These are phyloP conservation scores for Pichia sp. DNA, from an alignment of 1,139 yeast genomes.

Conservation along the genomic window DNA sequence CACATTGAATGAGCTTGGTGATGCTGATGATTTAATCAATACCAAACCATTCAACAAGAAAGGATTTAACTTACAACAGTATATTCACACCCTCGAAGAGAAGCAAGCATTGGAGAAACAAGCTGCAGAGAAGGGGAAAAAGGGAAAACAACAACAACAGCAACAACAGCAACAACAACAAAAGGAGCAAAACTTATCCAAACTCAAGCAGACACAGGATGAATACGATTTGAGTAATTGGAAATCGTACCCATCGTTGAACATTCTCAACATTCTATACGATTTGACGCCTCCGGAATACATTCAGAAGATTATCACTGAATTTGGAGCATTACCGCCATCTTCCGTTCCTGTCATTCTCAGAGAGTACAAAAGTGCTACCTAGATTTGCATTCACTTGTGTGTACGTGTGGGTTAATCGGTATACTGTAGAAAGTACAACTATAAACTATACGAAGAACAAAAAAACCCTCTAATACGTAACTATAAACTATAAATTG, in stretches of 20 bases:
- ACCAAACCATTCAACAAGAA: slow-evolving; percentile 52
- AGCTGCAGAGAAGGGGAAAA: slow-evolving; percentile 18
- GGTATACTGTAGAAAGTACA: too few relatives aligned
- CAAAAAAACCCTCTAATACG: too few relatives aligned
- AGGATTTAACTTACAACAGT: slow-evolving; percentile 62
- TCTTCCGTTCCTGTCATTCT: slow-evolving; percentile 95
- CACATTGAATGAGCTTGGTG: slow-evolving; percentile 87
- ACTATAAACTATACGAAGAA: too few relatives aligned
- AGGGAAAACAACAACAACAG: slow-evolving; percentile 18
- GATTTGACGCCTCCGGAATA: slow-evolving; percentile 94
- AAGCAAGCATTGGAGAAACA: slow-evolving; percentile 14
- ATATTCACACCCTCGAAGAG: slow-evolving; percentile 40
- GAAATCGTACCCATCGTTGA: slow-evolving; percentile 57
- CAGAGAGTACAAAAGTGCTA: slow-evolving; percentile 73
- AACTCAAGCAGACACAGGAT: slow-evolving; percentile 10
- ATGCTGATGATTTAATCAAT: slow-evolving; percentile 63
- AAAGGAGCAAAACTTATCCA: slow-evolving; percentile 10
- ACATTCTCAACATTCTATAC: slow-evolving; percentile 78
- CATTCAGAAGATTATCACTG: slow-evolving; percentile 92
- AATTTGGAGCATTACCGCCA: slow-evolving; percentile 93
- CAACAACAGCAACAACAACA: slow-evolving; percentile 11
- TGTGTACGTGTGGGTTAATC: too few relatives aligned
- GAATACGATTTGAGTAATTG: slow-evolving; percentile 51
- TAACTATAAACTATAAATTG: neutral
- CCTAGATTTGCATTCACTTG: too few relatives aligned